Evolutionary conservation across 1,284 basidiomycete genomes (phyloP).

Genomic region (Xerocomus amazonicus): DNA sequence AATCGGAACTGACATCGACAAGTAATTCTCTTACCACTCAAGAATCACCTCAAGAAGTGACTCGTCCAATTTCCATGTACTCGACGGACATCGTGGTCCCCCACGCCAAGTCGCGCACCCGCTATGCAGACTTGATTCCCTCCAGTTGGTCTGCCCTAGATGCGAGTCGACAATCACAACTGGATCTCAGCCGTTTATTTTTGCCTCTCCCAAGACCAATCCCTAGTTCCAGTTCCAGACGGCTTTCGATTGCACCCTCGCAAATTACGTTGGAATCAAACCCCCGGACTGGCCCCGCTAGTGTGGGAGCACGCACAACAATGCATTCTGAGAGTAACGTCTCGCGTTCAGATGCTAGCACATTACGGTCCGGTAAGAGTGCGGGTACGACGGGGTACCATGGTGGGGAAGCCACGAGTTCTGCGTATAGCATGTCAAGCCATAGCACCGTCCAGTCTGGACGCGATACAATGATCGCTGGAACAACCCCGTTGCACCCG

Average conservation of each 20-base stretch:
- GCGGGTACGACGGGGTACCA: background rate
- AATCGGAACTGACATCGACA: too few relatives aligned
- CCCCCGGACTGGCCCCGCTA: conserved; percentile 6
- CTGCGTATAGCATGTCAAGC: conserved; percentile 12
- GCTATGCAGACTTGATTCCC: conserved; percentile 21
- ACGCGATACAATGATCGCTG: background rate
- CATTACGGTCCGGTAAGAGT: background rate
- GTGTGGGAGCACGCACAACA: conserved; percentile 1
- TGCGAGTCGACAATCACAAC: conserved; percentile 12
- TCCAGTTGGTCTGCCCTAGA: conserved; percentile 25
- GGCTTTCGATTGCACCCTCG: conserved; percentile 10
- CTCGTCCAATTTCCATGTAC: conserved; percentile 13
- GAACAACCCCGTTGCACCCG: conserved; percentile 1
- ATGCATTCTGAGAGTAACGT: conserved; percentile 4
- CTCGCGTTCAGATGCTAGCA: conserved; percentile 1
- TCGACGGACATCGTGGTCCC: conserved; percentile 26
- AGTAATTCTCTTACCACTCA: background rate
- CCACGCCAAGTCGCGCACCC: conserved; percentile 23
- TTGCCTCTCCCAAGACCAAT: conserved; percentile 8
- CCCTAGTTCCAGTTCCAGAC: background rate
- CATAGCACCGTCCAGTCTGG: conserved; percentile 9
- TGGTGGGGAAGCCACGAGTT: background rate
- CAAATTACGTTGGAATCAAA: conserved; percentile 9
- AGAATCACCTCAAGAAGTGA: background rate
- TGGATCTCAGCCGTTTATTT: conserved; percentile 12